These are phyloP conservation scores for Rhizopogon sp. DNA, from an alignment of 768 basidiomycete species.

Conservation along the genomic window DNA sequence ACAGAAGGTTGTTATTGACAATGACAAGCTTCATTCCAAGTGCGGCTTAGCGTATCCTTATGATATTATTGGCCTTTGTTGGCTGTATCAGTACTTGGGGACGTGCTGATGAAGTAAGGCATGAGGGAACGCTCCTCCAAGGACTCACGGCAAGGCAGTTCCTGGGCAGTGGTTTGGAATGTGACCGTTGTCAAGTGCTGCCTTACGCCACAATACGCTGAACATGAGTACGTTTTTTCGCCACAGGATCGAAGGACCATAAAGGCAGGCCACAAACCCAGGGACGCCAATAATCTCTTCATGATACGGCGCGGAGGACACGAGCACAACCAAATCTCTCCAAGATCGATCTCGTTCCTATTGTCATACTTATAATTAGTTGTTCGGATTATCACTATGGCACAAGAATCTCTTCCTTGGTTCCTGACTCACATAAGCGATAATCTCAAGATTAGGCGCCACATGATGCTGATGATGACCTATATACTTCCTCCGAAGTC, in stretches of 20 bases:
- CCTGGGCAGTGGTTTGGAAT: not conserved
- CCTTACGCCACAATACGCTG: not conserved
- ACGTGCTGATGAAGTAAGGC: not conserved
- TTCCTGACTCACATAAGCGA: not conserved
- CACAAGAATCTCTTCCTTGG: not conserved
- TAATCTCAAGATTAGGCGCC: not conserved
- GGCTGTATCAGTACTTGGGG: not conserved
- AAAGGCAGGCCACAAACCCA: not conserved
- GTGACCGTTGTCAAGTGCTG: conserved; percentile 1
- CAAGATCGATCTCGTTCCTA: not conserved
- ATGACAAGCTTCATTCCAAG: not conserved
- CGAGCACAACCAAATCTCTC: not conserved
- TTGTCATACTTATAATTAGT: not conserved
- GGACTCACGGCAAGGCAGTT: not conserved
- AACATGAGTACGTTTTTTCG: not conserved
- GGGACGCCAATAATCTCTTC: not conserved
- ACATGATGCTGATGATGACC: not conserved
- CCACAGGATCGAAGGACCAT: not conserved
- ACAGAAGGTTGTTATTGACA: not conserved
- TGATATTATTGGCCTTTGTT: not conserved
- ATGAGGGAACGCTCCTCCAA: not conserved
- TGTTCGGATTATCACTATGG: not conserved
- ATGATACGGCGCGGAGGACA: not conserved
- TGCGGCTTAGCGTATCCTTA: not conserved
- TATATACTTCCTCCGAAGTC: not conserved